Evolutionary conservation across 2,329 filamentous ascomycete species (phyloP).

Genomic region (Diaporthe vaccinii): DNA sequence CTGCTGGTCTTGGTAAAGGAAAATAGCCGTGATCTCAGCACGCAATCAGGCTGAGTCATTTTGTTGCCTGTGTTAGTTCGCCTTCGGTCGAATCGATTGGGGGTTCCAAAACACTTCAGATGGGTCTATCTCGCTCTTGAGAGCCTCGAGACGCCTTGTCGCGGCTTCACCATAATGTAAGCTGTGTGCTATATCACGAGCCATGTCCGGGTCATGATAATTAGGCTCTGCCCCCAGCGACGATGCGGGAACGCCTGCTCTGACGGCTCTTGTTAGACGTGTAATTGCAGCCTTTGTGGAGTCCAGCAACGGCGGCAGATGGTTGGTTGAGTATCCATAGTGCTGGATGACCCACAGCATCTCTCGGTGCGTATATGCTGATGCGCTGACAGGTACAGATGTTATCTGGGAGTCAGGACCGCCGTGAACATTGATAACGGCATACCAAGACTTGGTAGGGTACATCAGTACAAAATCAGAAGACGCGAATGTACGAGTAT

Average conservation of each 20-base stretch:
- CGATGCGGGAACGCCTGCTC: background rate
- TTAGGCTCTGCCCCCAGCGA: slow-evolving; percentile 14
- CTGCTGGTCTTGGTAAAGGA: background rate
- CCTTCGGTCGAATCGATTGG: slow-evolving; percentile 31
- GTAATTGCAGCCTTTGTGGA: slow-evolving; percentile 18
- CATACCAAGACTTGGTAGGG: slow-evolving; percentile 51
- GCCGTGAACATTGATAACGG: slow-evolving; percentile 58
- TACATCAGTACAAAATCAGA: background rate
- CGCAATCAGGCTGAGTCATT: background rate
- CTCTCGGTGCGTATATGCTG: slow-evolving; percentile 57
- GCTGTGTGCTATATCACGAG: slow-evolving; percentile 2
- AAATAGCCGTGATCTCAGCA: background rate
- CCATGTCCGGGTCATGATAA: slow-evolving; percentile 32
- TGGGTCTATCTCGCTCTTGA: slow-evolving; percentile 29
- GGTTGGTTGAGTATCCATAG: slow-evolving; percentile 49
- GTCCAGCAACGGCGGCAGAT: slow-evolving; percentile 29
- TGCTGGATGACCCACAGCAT: slow-evolving; percentile 64
- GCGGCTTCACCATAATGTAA: slow-evolving; percentile 22
- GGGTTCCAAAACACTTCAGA: slow-evolving; percentile 35
- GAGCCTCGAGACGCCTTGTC: slow-evolving; percentile 17
- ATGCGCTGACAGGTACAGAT: slow-evolving; percentile 46
- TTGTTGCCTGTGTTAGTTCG: background rate
- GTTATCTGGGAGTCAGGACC: slow-evolving; percentile 55
- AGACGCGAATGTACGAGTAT: too few relatives aligned
- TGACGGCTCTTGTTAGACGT: slow-evolving; percentile 14